Percentiles rank a stretch among this genome's conserved stretches.
Evolutionary conservation across 768 basidiomycete species (phyloP).

Genomic region (Russula brevipes): DNA sequence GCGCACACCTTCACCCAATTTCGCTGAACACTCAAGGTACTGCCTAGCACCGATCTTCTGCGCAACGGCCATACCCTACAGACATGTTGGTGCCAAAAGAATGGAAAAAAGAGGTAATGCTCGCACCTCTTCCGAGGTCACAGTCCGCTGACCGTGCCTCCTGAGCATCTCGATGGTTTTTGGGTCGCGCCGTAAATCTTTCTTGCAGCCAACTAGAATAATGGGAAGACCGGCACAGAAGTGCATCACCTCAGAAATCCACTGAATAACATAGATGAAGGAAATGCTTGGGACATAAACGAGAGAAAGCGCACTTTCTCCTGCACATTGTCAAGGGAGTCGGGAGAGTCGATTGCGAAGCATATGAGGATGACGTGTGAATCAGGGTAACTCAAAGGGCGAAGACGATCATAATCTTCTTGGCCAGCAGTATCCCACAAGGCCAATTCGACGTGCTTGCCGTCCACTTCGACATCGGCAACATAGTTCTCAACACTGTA

Average conservation of each 20-base stretch:
- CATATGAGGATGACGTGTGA: slow-evolving; percentile 99
- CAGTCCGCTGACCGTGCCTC: slow-evolving; percentile 91
- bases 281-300: slow-evolving; percentile 2
- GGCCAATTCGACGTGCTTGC: slow-evolving; percentile 96
- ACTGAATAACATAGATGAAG: slow-evolving; percentile 43
- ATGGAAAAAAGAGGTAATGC: background rate
- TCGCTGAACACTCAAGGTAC: slow-evolving; percentile 97
- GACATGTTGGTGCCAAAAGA: background rate
- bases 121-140: slow-evolving; percentile 85
- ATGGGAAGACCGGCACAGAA: slow-evolving; percentile 93
- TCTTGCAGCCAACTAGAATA: slow-evolving; percentile 98
- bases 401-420: slow-evolving; percentile 98
- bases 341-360: slow-evolving; percentile 96
- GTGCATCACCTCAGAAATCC: slow-evolving; percentile 98
- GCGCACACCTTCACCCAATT: slow-evolving; percentile 92
- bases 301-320: slow-evolving; percentile 73
- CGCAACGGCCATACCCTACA: slow-evolving; percentile 86
- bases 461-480: slow-evolving; percentile 97
- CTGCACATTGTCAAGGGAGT: slow-evolving; percentile 98
- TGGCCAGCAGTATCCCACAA: slow-evolving; percentile 99
- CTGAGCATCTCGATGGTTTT: slow-evolving; percentile 91
- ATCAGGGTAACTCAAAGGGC: slow-evolving; percentile 96
- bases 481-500: slow-evolving; percentile 99
- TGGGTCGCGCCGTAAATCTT: slow-evolving; percentile 91
- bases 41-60: slow-evolving; percentile 96